Evolutionary conservation across 2,329 filamentous ascomycete species (phyloP).

Genomic region (Calonectria multiphialidica): DNA sequence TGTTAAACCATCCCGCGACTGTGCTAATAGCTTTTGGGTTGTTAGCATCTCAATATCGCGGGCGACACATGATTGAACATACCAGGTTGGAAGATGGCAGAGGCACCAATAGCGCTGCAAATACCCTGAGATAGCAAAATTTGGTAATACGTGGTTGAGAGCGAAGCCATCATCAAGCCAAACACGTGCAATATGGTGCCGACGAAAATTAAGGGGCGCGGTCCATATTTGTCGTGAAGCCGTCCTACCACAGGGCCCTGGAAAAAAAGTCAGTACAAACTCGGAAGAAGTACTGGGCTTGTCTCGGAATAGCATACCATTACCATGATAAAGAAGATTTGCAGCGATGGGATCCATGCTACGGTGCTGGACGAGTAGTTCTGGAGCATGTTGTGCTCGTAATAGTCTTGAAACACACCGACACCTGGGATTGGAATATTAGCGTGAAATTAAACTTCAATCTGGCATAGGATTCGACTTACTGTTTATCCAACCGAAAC

Average conservation of each 20-base stretch:
- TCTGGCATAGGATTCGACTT: constrained; percentile 36
- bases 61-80: background rate
- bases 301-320: constrained; percentile 43
- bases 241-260: constrained; percentile 71
- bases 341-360: constrained; percentile 70
- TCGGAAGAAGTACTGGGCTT: background rate
- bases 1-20: constrained; percentile 49
- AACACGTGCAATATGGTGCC: constrained; percentile 70
- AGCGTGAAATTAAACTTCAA: background rate
- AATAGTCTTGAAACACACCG: constrained; percentile 70
- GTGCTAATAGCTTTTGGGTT: constrained; percentile 41
- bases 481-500: constrained; percentile 58
- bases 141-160: constrained; percentile 56
- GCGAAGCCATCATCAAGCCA: constrained; percentile 72
- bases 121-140: constrained; percentile 55
- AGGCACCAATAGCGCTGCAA: constrained; percentile 49
- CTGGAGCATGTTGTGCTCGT: constrained; percentile 59
- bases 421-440: constrained; percentile 40
- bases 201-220: constrained; percentile 64
- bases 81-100: constrained; percentile 49
- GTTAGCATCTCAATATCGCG: background rate
- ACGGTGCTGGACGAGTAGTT: constrained; percentile 64
- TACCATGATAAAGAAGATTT: constrained; percentile 65
- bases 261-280: background rate
- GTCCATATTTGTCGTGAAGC: constrained; percentile 73